Conservation (phyloP, 1,284 basidiomycete genomes). For the Cutaneotrichosporon spelunceum region DNA sequence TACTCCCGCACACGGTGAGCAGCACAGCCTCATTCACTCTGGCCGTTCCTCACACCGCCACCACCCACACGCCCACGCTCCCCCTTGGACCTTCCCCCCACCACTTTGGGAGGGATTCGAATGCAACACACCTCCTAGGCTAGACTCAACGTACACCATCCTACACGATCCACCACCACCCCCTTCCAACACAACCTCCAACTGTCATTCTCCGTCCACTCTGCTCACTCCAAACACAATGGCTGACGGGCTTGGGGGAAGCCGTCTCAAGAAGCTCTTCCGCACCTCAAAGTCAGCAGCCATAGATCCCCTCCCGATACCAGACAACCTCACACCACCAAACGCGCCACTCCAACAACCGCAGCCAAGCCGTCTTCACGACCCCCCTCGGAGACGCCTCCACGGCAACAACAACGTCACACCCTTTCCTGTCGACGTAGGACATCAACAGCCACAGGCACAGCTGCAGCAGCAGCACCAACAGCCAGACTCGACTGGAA, state of each 20-base stretch:
- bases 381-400: conserved; percentile 9
- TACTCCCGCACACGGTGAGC: too few species aligned
- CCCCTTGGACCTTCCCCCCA: too few species aligned
- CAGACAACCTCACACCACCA: not conserved
- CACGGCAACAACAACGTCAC: conserved; percentile 31
- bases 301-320: conserved; percentile 11
- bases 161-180: not conserved
- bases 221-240: not conserved
- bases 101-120: too few species aligned
- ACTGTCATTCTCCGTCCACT: not conserved
- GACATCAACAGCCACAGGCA: conserved; percentile 18
- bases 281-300: conserved; percentile 15
- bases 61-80: too few species aligned
- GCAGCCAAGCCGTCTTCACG: not conserved
- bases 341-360: conserved; percentile 6
- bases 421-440: conserved; percentile 40
- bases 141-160: too few species aligned
- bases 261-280: conserved; percentile 22
- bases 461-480: not conserved
- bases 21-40: too few species aligned
- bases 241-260: conserved; percentile 13
- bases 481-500: not conserved
- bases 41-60: too few species aligned
- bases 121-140: too few species aligned
- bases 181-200: not conserved